Evolutionary conservation across 305 asterid genomes (phyloP).

Genomic region (Fraxinus albicans): DNA sequence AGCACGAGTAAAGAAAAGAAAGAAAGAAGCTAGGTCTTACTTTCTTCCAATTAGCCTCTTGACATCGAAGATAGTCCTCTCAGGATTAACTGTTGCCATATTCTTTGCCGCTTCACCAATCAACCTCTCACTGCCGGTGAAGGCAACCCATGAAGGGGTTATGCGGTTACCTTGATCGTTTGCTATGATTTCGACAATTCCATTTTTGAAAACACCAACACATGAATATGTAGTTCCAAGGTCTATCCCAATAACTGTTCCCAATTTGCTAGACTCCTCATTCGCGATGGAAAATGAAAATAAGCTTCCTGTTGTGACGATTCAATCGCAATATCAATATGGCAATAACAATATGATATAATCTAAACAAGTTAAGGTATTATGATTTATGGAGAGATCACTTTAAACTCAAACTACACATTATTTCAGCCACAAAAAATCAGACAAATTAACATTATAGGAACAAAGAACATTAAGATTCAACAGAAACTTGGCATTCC

Average conservation of each 20-base stretch:
- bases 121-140: constrained; percentile 68
- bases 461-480: neutral
- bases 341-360: constrained; percentile 5
- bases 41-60: constrained; percentile 81
- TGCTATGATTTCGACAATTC: constrained; percentile 73
- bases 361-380: neutral
- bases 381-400: neutral
- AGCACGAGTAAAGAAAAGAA: neutral
- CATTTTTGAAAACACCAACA: constrained; percentile 77
- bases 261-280: constrained; percentile 63
- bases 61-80: constrained; percentile 75
- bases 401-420: neutral
- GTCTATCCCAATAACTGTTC: constrained; percentile 82
- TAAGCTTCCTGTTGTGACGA: constrained; percentile 47
- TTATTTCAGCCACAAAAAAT: neutral
- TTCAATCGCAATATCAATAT: neutral
- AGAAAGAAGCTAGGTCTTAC: constrained; percentile 33
- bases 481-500: neutral
- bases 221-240: constrained; percentile 85
- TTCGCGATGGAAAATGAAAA: constrained; percentile 50
- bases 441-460: neutral
- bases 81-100: constrained; percentile 63
- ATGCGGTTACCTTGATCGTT: constrained; percentile 86
- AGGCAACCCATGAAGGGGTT: constrained; percentile 83
- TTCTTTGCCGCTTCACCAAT: constrained; percentile 77